Evolutionary conservation across 176 grass and related monocot species (phyloP).

Genomic region (Carex kokanica): DNA sequence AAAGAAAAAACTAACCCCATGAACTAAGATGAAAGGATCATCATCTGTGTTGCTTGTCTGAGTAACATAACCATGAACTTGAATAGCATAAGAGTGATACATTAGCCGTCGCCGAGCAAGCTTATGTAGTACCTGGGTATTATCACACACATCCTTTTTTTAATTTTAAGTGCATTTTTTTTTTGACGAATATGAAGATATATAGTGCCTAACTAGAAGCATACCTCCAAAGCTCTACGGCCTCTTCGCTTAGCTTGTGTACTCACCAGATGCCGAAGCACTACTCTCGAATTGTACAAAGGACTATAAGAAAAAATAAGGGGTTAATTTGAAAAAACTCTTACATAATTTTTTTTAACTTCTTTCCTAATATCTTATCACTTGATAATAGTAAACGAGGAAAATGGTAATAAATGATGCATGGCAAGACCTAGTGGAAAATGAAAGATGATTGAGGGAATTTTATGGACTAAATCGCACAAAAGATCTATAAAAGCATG

Average conservation of each 20-base stretch:
- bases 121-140: conserved; percentile 76
- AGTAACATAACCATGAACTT: conserved; percentile 82
- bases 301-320: conserved; percentile 36
- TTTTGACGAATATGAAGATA: neutral
- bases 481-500: neutral
- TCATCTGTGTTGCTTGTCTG: conserved; percentile 33
- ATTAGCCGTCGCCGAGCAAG: conserved; percentile 77
- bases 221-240: conserved; percentile 81
- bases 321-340: conserved; percentile 10
- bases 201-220: neutral
- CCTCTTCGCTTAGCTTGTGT: conserved; percentile 83
- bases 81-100: conserved; percentile 91
- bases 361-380: neutral
- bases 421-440: neutral
- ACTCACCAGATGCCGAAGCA: conserved; percentile 73
- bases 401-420: neutral
- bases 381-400: neutral
- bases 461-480: neutral
- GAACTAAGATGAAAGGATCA: conserved; percentile 70
- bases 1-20: conserved; percentile 43
- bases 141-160: conserved; percentile 4
- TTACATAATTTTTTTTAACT: neutral
- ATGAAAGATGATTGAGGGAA: neutral
- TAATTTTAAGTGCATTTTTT: conserved; percentile 21
- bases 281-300: conserved; percentile 75